A percentile compares a stretch with the other conserved stretches of the same genome.
These are phyloP conservation scores for Detonula confervacea DNA, from an alignment of 352 stramenopile species.

Conservation along the genomic window DNA sequence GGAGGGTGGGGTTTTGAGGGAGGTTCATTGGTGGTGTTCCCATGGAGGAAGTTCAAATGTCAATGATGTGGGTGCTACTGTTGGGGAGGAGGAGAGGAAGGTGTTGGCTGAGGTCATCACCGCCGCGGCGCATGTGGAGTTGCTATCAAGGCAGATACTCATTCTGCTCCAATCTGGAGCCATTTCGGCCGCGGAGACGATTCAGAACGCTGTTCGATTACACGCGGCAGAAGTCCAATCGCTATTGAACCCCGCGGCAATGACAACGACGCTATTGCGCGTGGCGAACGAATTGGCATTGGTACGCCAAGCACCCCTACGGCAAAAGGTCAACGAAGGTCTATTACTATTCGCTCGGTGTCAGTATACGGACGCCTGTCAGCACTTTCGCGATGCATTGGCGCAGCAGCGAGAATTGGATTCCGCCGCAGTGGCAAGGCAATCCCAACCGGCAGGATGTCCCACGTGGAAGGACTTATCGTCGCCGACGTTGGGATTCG, in stretches of 20 bases:
- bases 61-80: not conserved
- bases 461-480: constrained; percentile 41
- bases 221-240: constrained; percentile 24
- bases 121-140: constrained; percentile 50
- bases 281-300: constrained; percentile 35
- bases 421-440: not conserved
- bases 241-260: not conserved
- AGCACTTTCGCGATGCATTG: constrained; percentile 61
- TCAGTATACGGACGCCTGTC: constrained; percentile 59
- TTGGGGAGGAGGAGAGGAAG: constrained; percentile 6
- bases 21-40: constrained; percentile 47
- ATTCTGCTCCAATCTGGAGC: constrained; percentile 73
- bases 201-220: constrained; percentile 28
- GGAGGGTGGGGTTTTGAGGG: constrained; percentile 26
- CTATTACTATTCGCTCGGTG: constrained; percentile 65
- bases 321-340: constrained; percentile 65
- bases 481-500: constrained; percentile 47
- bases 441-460: constrained; percentile 12
- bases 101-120: constrained; percentile 33
- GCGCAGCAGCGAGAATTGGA: constrained; percentile 32
- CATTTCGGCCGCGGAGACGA: constrained; percentile 40
- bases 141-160: constrained; percentile 66
- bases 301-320: constrained; percentile 34
- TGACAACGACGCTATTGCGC: constrained; percentile 14
- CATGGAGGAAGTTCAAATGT: no score